Evolutionary conservation across 1,284 basidiomycete genomes (phyloP).

Genomic region (Rhodotorula sp.): DNA sequence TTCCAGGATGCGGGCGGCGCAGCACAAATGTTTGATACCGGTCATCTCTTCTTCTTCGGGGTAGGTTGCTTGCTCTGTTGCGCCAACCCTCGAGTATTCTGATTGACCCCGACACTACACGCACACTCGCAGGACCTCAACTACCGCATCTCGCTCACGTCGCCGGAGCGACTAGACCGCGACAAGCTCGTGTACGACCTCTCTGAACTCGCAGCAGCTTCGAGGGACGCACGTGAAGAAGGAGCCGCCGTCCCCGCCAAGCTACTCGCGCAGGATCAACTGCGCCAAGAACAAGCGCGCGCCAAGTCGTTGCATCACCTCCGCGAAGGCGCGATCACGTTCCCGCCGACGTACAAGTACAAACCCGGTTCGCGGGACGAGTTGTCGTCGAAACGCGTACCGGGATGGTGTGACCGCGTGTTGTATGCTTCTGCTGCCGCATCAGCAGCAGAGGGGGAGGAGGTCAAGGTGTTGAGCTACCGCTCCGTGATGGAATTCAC

Average conservation of each 20-base stretch:
- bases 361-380: slow-evolving; percentile 71
- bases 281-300: slow-evolving; percentile 60
- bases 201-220: slow-evolving; percentile 23
- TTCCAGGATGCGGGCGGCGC: slow-evolving; percentile 56
- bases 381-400: slow-evolving; percentile 69
- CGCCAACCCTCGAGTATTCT: background rate
- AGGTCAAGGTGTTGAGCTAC: slow-evolving; percentile 27
- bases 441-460: slow-evolving; percentile 53
- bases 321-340: slow-evolving; percentile 77
- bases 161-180: slow-evolving; percentile 1
- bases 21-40: slow-evolving; percentile 72
- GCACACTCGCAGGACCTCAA: slow-evolving; percentile 64
- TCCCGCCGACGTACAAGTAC: slow-evolving; percentile 88
- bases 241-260: background rate
- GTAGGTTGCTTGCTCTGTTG: slow-evolving; percentile 33
- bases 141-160: slow-evolving; percentile 70
- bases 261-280: slow-evolving; percentile 77
- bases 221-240: background rate
- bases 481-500: slow-evolving; percentile 19
- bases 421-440: slow-evolving; percentile 65
- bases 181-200: slow-evolving; percentile 47
- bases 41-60: slow-evolving; percentile 56
- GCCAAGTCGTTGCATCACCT: slow-evolving; percentile 63
- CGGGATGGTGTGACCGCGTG: slow-evolving; percentile 94
- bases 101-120: slow-evolving; percentile 68